Percentiles rank a stretch among this genome's conserved stretches.
Evolutionary conservation across 2,329 filamentous ascomycete genomes (phyloP).

Genomic region (Leptographium lundbergii): DNA sequence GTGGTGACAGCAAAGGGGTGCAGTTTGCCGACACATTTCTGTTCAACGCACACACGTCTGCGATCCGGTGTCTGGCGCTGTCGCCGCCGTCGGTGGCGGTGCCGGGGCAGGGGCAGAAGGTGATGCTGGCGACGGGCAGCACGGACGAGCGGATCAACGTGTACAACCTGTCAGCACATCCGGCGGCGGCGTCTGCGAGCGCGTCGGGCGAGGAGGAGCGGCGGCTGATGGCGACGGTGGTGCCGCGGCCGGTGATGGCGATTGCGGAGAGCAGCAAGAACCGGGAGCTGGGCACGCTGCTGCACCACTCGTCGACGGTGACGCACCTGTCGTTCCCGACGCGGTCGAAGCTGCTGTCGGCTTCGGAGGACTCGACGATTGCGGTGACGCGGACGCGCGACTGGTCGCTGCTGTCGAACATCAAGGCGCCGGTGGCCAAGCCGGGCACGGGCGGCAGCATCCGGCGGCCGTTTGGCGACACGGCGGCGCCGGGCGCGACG

Average conservation of each 20-base stretch:
- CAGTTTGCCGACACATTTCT: conserved; percentile 87
- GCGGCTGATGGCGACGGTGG: conserved; percentile 50
- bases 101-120: conserved; percentile 58
- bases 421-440: conserved; percentile 82
- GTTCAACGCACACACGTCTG: conserved; percentile 84
- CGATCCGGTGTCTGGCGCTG: conserved; percentile 78
- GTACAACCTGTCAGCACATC: conserved; percentile 70
- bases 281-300: conserved; percentile 71
- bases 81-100: conserved; percentile 58
- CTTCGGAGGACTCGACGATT: conserved; percentile 82
- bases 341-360: conserved; percentile 75
- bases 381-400: conserved; percentile 78
- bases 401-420: conserved; percentile 75
- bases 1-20: conserved; percentile 20
- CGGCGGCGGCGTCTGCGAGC: conserved; percentile 32
- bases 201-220: conserved; percentile 21
- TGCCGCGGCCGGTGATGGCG: conserved; percentile 41
- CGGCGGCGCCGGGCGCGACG: conserved; percentile 65
- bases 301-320: conserved; percentile 76
- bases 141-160: conserved; percentile 93
- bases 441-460: conserved; percentile 36
- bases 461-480: conserved; percentile 71
- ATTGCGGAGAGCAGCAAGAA: conserved; percentile 79
- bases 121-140: conserved; percentile 80
- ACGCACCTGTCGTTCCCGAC: conserved; percentile 73